Base-by-base conservation (phyloP, 495 filamentous ascomycete species). In the Xylaria telfairii region DNA sequence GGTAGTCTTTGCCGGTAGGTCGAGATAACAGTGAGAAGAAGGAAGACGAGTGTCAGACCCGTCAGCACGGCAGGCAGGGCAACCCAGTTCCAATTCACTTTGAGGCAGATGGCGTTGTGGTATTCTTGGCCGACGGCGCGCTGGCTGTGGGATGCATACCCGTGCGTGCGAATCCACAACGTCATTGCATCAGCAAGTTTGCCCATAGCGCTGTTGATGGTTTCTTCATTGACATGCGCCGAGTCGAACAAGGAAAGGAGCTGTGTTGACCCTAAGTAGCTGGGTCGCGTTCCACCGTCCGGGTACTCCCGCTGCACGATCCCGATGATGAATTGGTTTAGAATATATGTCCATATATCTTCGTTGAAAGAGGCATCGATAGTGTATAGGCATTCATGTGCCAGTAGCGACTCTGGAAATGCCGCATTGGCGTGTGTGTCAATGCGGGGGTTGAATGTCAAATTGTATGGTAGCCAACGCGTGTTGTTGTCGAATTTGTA, bases 11-110 rank as follows among this genome's bases (percentile, higher is more conserved):
- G 57, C 9, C 57, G 57, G 17, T 61, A 61, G 0, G 34, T 61
- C 6, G 57, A 61, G 57, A 61, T 21, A 8, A 41, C 57, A 8
- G 57, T 61, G 32, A 61, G n/a, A 8, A 61, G 37, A 34, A 61
- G 41, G 34, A 61, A 61, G 8, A 61, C 10, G 1, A 61, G 21
- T 61, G 57, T 61, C 34, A 61, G 34, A 10, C 57, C 57, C 10
- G 37, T 61, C n/a, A 61, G 28, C 10, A 26, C 37, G n/a, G 57
- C 57, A 1, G 57, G 57, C 21, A 61, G n/a, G 13, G 57, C 56
- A 41, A 65, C 46, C 62, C 62, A 65, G 17, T 65, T 26, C 62
- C 62, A 65, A 17, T 65, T 32, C 24, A 65, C 62, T 49, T 65
- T 65, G 15, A 65, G 24, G n/a, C 62, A 65, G 42, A 51, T 65